Base-by-base conservation (phyloP, 2,329 filamentous ascomycete genomes). In the Daldinia sp. region DNA sequence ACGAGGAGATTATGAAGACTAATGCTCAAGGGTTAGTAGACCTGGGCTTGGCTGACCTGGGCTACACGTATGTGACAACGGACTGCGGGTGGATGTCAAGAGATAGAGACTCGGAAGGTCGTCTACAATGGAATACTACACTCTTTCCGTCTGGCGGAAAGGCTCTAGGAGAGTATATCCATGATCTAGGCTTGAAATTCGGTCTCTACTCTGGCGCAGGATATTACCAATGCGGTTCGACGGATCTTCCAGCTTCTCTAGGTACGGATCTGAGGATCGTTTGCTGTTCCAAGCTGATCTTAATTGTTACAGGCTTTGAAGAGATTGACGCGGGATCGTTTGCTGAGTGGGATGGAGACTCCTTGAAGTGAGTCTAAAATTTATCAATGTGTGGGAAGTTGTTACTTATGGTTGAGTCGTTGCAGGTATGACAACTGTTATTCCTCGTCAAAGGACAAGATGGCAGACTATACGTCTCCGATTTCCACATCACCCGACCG, bases 11-110 rank as follows among this genome's bases (percentile, higher is more conserved):
- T 34, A 80, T 86, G 21, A 78, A 80, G 39, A 73, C 77, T 2
- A 87, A 85, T 58, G 83, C 84, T 0, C 75, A 84, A 39, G 85
- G 83, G 0, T 72, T 88, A 0, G 77, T 86, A 0, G 79, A 83
- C 41, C 74, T 83, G 0, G 84, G 83, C 0, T 77, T 87, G 0
- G 77, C 78, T 0, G 76, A 80, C 2, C 74, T 83, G 0, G 86
- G 87, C 4, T 89, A 89, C 68, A 78, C 75, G 1, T 81, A 82
- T 57, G 82, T 87, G 29, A 85, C 83, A 0, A 79, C 81, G 0
- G 87, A 89, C 67, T 88, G 85, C 55, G 86, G 87, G 0, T 89
- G 86, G 87, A 79, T 76, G 19, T 70, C 75, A 0, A 68, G 67
- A 13, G 71, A 77, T 6, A 73, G 79, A 3, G 76, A 82, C 34